These are phyloP conservation scores for Lasiosphaeris hirsuta DNA, from an alignment of 495 filamentous ascomycete genomes.

Conservation along the genomic window DNA sequence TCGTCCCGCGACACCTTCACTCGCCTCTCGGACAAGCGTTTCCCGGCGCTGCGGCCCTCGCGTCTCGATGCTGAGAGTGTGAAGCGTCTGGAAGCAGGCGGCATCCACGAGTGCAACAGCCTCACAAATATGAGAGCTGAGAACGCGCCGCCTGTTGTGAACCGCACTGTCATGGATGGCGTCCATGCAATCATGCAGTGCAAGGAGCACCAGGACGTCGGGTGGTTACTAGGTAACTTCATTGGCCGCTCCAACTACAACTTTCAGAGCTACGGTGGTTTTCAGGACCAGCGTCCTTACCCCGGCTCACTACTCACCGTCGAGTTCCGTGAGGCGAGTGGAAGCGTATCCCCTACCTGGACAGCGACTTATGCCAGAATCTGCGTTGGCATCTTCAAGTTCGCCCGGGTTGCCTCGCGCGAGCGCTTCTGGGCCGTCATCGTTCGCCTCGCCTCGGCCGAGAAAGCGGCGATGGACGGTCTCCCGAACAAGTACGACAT, in stretches of 20 bases:
- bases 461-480: constrained; percentile 8
- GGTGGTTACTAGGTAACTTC: neutral
- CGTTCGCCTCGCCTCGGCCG: constrained; percentile 8
- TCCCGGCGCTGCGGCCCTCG: no score
- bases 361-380: constrained; percentile 12
- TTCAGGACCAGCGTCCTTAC: no score
- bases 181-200: neutral
- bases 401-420: neutral
- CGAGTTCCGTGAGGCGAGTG: constrained; percentile 23
- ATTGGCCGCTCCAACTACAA: constrained; percentile 13
- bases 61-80: no score
- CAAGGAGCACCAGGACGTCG: neutral
- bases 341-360: constrained; percentile 3
- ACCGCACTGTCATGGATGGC: neutral
- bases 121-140: neutral
- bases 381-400: constrained; percentile 16
- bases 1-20: no score
- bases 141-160: neutral
- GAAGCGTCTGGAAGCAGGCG: neutral
- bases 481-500: constrained; percentile 10
- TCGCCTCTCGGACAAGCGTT: no score
- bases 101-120: neutral
- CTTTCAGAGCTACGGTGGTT: neutral
- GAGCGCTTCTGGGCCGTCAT: constrained; percentile 2
- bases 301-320: neutral